Evolutionary conservation across 1,284 basidiomycete genomes (phyloP), one percentile per base, ranked within the genome.

Genomic region (Rhodotorula sp.): DNA sequence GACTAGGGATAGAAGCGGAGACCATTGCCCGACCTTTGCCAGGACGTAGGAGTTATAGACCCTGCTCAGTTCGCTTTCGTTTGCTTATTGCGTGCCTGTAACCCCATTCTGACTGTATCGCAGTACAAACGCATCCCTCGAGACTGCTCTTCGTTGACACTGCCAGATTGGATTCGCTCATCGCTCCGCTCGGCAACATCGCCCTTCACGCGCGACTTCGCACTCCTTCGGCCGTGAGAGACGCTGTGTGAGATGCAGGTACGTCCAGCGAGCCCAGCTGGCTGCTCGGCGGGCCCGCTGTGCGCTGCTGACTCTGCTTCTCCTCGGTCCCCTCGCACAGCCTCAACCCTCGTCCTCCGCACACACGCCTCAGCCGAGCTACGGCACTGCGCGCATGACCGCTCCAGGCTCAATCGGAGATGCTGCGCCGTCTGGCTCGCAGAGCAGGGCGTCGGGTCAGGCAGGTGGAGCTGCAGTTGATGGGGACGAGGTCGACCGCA

Each of bases 1-100:
- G 81, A 83, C 58, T n/a, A 25, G 50, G n/a, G 2, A 34, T 34
- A 34, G 34, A 34, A 34, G 34, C 34, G 14, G 27, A 41, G 46
- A 27, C 19, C 48, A 8, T 7, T 8, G 7, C 19, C 7, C 48
- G 21, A 34, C 1, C n/a, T n/a, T n/a, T n/a, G n/a, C n/a, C 27
- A 42, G 5, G 60, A 23, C 19, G 49, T 10, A 34, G 41, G 16
- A 61, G 23, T 19, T 44, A 13, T 3, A 42, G 34, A 34, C 48
- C 4, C 34, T 61, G 57, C 25, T 17, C 49, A 49, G 48, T 3
- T 34, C 5, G 34, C 34, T 34, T 34, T 5, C 34, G 34, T 34
- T 34, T 34, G 34, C 34, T 34, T 34, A 5, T 34, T 34, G 34
- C 34, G 3, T 34, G 34, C 34, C 34, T 34, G 34, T 34, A 34